Conservation (phyloP, 1,139 yeast genomes). For the Geotrichum carabidarum region DNA sequence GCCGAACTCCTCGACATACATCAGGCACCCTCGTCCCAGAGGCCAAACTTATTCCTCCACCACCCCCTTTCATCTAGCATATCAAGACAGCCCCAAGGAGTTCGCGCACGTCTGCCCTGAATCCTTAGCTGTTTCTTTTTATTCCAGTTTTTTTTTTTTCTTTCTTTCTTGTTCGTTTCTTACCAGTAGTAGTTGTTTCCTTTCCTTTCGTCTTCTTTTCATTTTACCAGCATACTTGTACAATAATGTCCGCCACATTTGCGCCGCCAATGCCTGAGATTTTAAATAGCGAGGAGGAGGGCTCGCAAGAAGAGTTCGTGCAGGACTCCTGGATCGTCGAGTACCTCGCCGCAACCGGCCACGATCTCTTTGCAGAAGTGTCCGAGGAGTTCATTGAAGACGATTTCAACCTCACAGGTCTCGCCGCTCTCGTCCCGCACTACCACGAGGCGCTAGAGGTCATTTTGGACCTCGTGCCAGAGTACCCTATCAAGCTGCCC, state of each 20-base stretch:
- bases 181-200: not conserved
- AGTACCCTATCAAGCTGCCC: constrained; percentile 53
- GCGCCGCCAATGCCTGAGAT: not conserved
- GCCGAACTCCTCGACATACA: too few species aligned
- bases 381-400: constrained; percentile 92
- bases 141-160: not conserved
- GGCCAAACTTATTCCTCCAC: too few species aligned
- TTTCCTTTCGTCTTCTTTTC: not conserved
- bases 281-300: constrained; percentile 4
- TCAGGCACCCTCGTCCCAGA: too few species aligned
- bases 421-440: constrained; percentile 78
- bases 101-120: too few species aligned
- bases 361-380: constrained; percentile 90
- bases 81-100: too few species aligned
- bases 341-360: constrained; percentile 82
- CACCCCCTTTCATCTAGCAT: too few species aligned
- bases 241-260: not conserved
- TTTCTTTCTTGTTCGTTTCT: not conserved
- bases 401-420: constrained; percentile 90
- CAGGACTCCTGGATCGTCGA: constrained; percentile 78
- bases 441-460: constrained; percentile 89
- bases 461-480: constrained; percentile 82
- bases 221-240: not conserved
- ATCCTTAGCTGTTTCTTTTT: not conserved
- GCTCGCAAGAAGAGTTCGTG: constrained; percentile 12